A percentile compares a stretch with the other conserved stretches of the same genome.
Evolutionary conservation across 1,284 basidiomycete species (phyloP).

Genomic region (Schizopora paradoxa): DNA sequence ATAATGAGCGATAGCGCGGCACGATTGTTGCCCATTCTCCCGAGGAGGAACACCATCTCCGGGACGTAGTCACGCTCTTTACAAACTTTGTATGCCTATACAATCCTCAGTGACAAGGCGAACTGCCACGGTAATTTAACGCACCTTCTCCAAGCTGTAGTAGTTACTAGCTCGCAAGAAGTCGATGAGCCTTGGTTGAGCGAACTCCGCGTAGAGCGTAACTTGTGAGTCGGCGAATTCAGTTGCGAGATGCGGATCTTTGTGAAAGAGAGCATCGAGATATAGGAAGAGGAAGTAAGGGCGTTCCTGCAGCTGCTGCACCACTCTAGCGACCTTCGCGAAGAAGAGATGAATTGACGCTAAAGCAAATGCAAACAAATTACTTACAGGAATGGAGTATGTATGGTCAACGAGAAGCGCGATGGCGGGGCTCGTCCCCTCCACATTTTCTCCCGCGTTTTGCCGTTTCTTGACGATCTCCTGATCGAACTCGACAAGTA

Average conservation of each 20-base stretch:
- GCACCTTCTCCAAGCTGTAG: conserved; percentile 84
- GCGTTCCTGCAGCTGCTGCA: conserved; percentile 76
- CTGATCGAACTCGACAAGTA: conserved; percentile 92
- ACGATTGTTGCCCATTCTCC: conserved; percentile 97
- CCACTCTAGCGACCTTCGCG: conserved; percentile 75
- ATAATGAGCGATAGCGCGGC: conserved; percentile 93
- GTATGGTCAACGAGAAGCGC: conserved; percentile 89
- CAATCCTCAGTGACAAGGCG: background rate
- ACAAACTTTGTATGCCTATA: conserved; percentile 84
- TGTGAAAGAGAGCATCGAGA: conserved; percentile 85
- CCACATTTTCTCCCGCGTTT: conserved; percentile 33
- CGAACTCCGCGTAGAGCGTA: conserved; percentile 88
- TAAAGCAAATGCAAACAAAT: background rate
- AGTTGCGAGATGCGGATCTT: conserved; percentile 77
- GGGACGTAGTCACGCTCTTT: conserved; percentile 82
- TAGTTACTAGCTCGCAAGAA: conserved; percentile 90
- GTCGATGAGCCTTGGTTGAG: conserved; percentile 74
- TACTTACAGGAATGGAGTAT: conserved; percentile 87
- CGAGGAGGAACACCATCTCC: conserved; percentile 97
- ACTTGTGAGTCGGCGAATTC: conserved; percentile 88
- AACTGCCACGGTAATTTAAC: conserved; percentile 17
- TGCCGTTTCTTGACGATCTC: conserved; percentile 67
- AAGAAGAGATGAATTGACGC: conserved; percentile 1
- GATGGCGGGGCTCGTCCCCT: conserved; percentile 65
- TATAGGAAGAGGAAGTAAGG: conserved; percentile 90